Evolutionary conservation across 352 stramenopile genomes (phyloP).

Genomic region (Achlya hypogyna): DNA sequence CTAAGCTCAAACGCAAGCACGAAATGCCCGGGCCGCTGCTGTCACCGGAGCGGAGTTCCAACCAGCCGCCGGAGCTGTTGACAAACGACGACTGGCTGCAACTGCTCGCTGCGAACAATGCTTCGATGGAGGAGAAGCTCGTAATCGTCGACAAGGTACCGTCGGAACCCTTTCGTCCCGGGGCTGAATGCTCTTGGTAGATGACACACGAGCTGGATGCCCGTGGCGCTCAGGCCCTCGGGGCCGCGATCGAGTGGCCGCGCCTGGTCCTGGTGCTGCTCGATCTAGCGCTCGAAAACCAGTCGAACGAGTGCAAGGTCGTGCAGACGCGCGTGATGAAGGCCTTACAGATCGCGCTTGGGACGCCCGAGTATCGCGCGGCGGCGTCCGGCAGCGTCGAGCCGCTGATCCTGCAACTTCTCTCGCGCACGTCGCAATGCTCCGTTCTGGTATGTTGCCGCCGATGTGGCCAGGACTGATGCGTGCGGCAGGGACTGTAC

Average conservation of each 20-base stretch:
- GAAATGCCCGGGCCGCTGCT: background rate
- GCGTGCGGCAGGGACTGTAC: background rate
- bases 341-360: background rate
- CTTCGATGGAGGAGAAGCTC: background rate
- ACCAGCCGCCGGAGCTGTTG: background rate
- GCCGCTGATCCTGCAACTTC: slow-evolving; percentile 37
- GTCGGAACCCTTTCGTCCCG: background rate
- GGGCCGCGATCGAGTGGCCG: background rate
- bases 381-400: slow-evolving; percentile 24
- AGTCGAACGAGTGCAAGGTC: background rate
- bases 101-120: background rate
- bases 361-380: background rate
- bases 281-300: background rate
- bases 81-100: background rate
- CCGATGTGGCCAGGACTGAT: background rate
- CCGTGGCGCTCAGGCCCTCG: too few species aligned
- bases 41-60: background rate
- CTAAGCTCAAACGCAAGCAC: slow-evolving; percentile 1
- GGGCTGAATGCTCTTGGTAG: too few species aligned
- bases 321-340: background rate
- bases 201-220: too few species aligned
- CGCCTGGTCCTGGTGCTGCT: background rate
- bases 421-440: background rate
- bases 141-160: background rate
- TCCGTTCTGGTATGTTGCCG: background rate